phyloP scores from a whole-genome alignment of 2,329 filamentous ascomycete species.

The Chrysoporthe cubensis region DNA sequence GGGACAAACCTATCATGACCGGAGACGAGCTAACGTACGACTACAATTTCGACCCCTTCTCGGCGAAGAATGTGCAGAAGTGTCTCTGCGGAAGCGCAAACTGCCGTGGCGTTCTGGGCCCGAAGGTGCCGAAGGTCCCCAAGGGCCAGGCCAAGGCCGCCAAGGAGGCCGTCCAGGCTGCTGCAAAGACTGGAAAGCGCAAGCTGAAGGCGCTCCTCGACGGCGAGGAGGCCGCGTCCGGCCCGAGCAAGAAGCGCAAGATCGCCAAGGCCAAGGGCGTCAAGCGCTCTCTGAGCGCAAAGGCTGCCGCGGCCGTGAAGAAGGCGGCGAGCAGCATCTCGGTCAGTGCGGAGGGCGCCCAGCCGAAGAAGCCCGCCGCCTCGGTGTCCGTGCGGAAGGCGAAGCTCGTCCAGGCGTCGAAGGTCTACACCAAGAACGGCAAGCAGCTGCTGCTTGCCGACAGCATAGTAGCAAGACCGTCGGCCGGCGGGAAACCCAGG shows the following conservation, averaged over 20 bases:
- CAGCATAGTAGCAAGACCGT: slow-evolving; percentile 21
- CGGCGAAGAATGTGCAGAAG: slow-evolving; percentile 68
- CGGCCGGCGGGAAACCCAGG: slow-evolving; percentile 13
- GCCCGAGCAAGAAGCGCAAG: slow-evolving; percentile 51
- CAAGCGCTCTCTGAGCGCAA: slow-evolving; percentile 40
- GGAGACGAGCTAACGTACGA: slow-evolving; percentile 97
- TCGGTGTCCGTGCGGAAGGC: slow-evolving; percentile 26
- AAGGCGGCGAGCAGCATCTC: slow-evolving; percentile 45
- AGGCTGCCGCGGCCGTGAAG: slow-evolving; percentile 44
- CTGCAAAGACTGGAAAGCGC: slow-evolving; percentile 53
- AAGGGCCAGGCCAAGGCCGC: slow-evolving; percentile 48
- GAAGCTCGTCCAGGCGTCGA: slow-evolving; percentile 24
- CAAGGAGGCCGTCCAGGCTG: slow-evolving; percentile 33
- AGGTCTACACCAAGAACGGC: slow-evolving; percentile 29
- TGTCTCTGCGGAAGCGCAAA: slow-evolving; percentile 67
- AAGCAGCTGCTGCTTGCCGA: slow-evolving; percentile 28
- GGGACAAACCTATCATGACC: slow-evolving; percentile 85
- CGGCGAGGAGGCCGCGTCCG: slow-evolving; percentile 42
- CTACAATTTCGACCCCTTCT: slow-evolving; percentile 74
- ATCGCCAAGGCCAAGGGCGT: slow-evolving; percentile 44
- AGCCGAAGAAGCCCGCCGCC: slow-evolving; percentile 11
- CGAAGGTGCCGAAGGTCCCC: slow-evolving; percentile 58
- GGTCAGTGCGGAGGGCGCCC: slow-evolving; percentile 40
- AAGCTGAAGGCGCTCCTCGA: slow-evolving; percentile 59
- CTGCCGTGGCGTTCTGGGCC: slow-evolving; percentile 67